Evolutionary conservation across 345 rosid species (phyloP), one percentile per base, ranked within the genome.

Genomic region (Gynandropsis gynandra): DNA sequence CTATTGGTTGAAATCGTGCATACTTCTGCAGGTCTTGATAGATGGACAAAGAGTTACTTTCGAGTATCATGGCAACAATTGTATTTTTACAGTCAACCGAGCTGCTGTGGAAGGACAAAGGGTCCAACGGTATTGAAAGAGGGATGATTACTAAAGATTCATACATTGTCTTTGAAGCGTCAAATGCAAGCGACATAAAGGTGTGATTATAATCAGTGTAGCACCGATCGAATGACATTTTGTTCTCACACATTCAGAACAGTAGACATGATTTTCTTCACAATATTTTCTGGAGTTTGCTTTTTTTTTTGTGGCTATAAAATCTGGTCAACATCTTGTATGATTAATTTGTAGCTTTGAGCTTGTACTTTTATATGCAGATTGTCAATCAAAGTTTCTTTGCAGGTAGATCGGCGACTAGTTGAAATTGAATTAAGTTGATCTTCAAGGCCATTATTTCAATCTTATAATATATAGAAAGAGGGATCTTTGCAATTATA

Each of bases 381-480:
- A 64, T 93, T 55, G 82, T 88, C 46, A 88, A 93, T 69, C 99
- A 88, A 88, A 76, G 95, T 89, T 76, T 87, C 97, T 52, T 11
- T 24, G 24, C 42, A 42, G 16, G 7, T 18, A 33, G 42, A n/a
- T 24, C 21, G 53, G 53, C 10, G 9, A 46, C 53, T 43, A 24
- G 4, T 61, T 43, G 37, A 29, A 16, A 5, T 47, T 17, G 48
- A 38, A 37, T 5, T 42, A 11, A 32, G 32, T 33, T 19, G 14
- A 20, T 40, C 34, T 10, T 8, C 50, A 21, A 15, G 32, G 19
- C 40, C 50, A 55, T 16, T 16, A 2, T n/a, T 16, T 32, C 8
- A 1, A n/a, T 38, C 7, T 29, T 20, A 34, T 27, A 42, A 11
- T 55, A 31, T 29, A 18, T 43, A 43, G 13, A n/a, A n/a, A n/a